Evolutionary conservation across 768 basidiomycete species (phyloP), one percentile per base, ranked within the genome.

Genomic region (Candolleomyces aberdarensis): DNA sequence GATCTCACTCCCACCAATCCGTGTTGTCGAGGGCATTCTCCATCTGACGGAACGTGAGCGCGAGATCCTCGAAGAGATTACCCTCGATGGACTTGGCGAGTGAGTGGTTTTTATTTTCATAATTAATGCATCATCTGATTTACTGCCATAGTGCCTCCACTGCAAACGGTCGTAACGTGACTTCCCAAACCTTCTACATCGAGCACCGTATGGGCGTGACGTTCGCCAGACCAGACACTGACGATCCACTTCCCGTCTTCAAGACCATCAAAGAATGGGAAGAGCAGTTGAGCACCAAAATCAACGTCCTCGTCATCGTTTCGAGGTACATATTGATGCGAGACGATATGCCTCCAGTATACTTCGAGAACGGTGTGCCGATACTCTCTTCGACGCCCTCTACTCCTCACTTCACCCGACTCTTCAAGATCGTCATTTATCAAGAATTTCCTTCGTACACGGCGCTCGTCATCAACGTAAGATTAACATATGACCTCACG

Each of bases 401-500:
- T 4, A 32, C 32, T 32, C 4, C 32, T 9, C 32, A 32, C 32
- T 32, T 32, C 32, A 48, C n/a, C 19, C 10, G 1, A 4, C 15
- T 3, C 15, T 15, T 19, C 17, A 58, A 55, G 26, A 61, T 65
- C 51, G 43, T 65, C 9, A 59, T 65, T 17, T 65, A 63, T 50
- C 19, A 59, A 3, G 65, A 68, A 47, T 70, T 68, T 31, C 49
- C 66, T 2, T 67, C 64, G 0, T 63, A 66, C 58, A 57, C 56
- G 0, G 58, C 59, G 0, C 53, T 70, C 6, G 64, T 70, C 10
- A 62, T 62, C 29, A 68, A 67, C 20, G 67, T 70, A 43, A 19
- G 61, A n/a, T n/a, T 15, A 11, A 20, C 29, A 5, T 15, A 29
- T 9, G 32, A 32, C 9, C 9, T 32, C 5, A 9, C 9, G 5